Evolutionary conservation across 1,284 basidiomycete species (phyloP).

Genomic region (Omphalotus olearius): DNA sequence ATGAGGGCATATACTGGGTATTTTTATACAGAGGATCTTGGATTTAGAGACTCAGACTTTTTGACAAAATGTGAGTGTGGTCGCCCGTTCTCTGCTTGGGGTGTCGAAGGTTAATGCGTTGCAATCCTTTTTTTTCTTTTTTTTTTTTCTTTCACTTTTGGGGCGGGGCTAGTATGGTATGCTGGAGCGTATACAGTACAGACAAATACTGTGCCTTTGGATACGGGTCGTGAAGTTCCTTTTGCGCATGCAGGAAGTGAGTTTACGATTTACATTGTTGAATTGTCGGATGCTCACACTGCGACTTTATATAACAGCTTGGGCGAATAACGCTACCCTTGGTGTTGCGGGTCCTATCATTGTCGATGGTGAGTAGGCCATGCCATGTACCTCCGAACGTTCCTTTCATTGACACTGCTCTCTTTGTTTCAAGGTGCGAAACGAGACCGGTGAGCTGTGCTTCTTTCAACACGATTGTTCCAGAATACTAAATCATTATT

Average conservation of each 20-base stretch:
- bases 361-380: conserved; percentile 41
- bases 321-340: conserved; percentile 53
- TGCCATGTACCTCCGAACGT: background rate
- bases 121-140: background rate
- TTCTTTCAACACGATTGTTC: background rate
- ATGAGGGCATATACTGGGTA: conserved; percentile 52
- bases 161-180: conserved; percentile 53
- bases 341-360: conserved; percentile 58
- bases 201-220: conserved; percentile 49
- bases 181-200: conserved; percentile 61
- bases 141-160: no score
- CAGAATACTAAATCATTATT: background rate
- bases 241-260: conserved; percentile 30
- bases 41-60: conserved; percentile 43
- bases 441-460: conserved; percentile 41
- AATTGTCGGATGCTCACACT: background rate
- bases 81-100: background rate
- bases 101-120: background rate
- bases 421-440: conserved; percentile 34
- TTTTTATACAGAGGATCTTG: conserved; percentile 46
- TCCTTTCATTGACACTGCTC: background rate
- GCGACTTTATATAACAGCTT: conserved; percentile 29
- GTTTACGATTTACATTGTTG: no score
- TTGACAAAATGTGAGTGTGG: conserved; percentile 40
- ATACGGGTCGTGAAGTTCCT: conserved; percentile 51